Evolutionary conservation across 2,329 filamentous ascomycete species (phyloP), one percentile per base, ranked within the genome.

Genomic region (Penicillium crustosum): DNA sequence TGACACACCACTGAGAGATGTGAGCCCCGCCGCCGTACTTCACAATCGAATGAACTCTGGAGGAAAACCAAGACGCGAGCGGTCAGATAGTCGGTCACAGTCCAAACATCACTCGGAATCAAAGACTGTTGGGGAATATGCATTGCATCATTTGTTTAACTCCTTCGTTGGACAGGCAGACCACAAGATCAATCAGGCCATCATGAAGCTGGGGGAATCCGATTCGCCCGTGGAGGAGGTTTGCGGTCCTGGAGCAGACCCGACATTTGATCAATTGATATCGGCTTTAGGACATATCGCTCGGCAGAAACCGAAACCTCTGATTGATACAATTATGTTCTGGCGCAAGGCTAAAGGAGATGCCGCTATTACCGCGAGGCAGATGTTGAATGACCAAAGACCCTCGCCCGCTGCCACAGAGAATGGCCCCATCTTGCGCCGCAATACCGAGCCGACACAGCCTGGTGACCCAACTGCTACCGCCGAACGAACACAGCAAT

Each of bases 281-380:
- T 87, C 88, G 29, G 94, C 95, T 17, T 82, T 99, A 39, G 94
- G 94, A 4, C 93, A 97, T 72, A 96, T 99, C 69, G 91, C 93
- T 53, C 90, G 91, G 58, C 89, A 93, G 65, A 96, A 95, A 71
- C 95, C 95, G 6, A 97, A 96, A 72, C 90, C 92, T 6, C 78
- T 99, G 51, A 97, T 99, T 68, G 94, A 99, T 75, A 93, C 91
- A 21, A 92, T 99, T 74, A 99, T 99, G 91, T 84, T 96, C 33
- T 99, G 94, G 94, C 87, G 94, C 55, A 97, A 97, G 75, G 90
- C 86, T 63, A 97, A 97, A 78, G 96, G 92, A 63, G 93, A 97
- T 75, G 87, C 89, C 23, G 92, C 93, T 29, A 88, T 86, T 66
- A 85, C 88, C 62, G 88, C 89, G 29, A 78, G 79, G 52, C 77